Percentiles rank a stretch among this genome's conserved stretches.
Conservation (phyloP, 495 filamentous ascomycete genomes). For the Chaetomium tenue region DNA sequence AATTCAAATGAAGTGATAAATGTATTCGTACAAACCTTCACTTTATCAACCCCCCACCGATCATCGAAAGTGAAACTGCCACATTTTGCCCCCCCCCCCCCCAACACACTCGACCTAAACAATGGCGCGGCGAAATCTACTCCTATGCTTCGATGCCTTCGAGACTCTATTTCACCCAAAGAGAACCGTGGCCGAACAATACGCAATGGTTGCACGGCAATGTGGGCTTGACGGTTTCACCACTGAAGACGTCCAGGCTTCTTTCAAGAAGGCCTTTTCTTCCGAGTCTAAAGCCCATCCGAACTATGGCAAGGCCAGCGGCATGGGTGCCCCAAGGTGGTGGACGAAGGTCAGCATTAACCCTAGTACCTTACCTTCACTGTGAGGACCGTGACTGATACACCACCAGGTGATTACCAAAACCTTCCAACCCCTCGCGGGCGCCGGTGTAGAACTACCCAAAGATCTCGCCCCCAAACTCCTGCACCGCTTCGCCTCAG, state of each 20-base stretch:
- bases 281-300: slow-evolving; percentile 51
- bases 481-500: slow-evolving; percentile 59
- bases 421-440: slow-evolving; percentile 39
- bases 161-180: slow-evolving; percentile 69
- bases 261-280: slow-evolving; percentile 52
- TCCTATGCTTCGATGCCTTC: slow-evolving; percentile 74
- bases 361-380: background rate
- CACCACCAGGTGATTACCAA: slow-evolving; percentile 33
- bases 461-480: slow-evolving; percentile 53
- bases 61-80: too few species aligned
- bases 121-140: slow-evolving; percentile 41
- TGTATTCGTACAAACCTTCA: too few species aligned
- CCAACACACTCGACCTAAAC: background rate
- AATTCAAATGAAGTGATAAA: too few species aligned
- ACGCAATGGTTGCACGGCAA: slow-evolving; percentile 56
- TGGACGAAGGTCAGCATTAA: slow-evolving; percentile 59
- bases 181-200: slow-evolving; percentile 59
- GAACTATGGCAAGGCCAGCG: slow-evolving; percentile 65
- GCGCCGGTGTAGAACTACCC: slow-evolving; percentile 36
- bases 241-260: slow-evolving; percentile 33
- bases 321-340: slow-evolving; percentile 60
- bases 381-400: background rate
- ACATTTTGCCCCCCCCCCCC: too few species aligned
- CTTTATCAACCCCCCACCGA: too few species aligned
- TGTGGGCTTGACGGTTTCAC: slow-evolving; percentile 52